Percentiles rank a stretch among this genome's conserved stretches.
phyloP scores from a whole-genome alignment of 768 basidiomycete species.

The Pleurotus salmoneostramineus region DNA sequence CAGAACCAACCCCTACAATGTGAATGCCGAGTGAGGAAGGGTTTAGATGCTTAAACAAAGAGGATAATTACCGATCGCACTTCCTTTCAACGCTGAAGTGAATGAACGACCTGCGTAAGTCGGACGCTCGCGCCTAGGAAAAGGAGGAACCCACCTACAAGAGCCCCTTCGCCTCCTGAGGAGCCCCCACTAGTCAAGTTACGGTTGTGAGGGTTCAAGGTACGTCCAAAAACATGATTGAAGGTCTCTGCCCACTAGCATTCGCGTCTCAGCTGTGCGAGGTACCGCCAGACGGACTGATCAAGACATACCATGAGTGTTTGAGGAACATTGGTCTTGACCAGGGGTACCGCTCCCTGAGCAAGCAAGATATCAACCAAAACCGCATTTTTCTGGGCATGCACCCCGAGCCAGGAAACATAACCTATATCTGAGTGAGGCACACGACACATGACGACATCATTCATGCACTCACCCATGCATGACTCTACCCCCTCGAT shows the following conservation, averaged over 20 bases:
- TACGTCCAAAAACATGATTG: constrained; percentile 79
- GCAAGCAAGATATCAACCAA: constrained; percentile 65
- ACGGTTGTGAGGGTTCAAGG: constrained; percentile 72
- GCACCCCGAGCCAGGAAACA: constrained; percentile 65
- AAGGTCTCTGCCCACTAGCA: constrained; percentile 70
- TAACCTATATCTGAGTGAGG: constrained; percentile 42
- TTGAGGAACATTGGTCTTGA: constrained; percentile 76
- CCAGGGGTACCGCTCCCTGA: constrained; percentile 67
- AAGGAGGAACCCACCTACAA: constrained; percentile 43
- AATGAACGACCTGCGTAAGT: neutral
- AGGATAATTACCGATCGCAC: constrained; percentile 31
- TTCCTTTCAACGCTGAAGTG: constrained; percentile 35
- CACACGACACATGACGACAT: neutral
- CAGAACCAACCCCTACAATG: constrained; percentile 68
- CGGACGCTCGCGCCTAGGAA: neutral
- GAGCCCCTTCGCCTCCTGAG: constrained; percentile 82
- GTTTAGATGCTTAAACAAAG: neutral
- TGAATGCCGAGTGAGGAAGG: constrained; percentile 27
- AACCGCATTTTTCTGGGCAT: constrained; percentile 53
- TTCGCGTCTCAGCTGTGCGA: neutral
- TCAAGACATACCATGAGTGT: constrained; percentile 57
- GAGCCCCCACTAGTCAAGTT: constrained; percentile 74
- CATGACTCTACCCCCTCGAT: constrained; percentile 60
- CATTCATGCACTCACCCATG: constrained; percentile 11
- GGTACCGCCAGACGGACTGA: neutral